These are phyloP conservation scores for Trichoderma guizhouense DNA, from an alignment of 2,329 filamentous ascomycete species.

Conservation along the genomic window DNA sequence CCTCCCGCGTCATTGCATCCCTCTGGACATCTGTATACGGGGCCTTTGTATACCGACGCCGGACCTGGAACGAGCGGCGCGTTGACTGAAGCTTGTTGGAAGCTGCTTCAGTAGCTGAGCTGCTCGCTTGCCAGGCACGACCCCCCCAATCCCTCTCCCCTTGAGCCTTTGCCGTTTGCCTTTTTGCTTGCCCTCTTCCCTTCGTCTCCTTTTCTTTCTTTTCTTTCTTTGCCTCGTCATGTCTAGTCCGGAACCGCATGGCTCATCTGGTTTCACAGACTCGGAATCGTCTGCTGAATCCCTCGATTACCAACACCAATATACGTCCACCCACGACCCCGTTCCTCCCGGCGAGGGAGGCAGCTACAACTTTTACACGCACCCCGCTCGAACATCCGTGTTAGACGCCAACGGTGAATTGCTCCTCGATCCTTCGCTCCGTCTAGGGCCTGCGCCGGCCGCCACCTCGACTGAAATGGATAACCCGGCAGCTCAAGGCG, in stretches of 20 bases:
- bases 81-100: slow-evolving; percentile 22
- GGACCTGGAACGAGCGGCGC: slow-evolving; percentile 22
- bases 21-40: neutral
- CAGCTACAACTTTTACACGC: slow-evolving; percentile 46
- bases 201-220: neutral
- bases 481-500: slow-evolving; percentile 28
- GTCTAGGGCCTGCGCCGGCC: slow-evolving; percentile 9
- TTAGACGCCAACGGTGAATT: slow-evolving; percentile 46
- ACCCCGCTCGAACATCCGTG: slow-evolving; percentile 39
- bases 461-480: slow-evolving; percentile 31
- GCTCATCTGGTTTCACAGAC: slow-evolving; percentile 27
- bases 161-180: neutral
- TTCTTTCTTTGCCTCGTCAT: slow-evolving; percentile 13
- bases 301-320: slow-evolving; percentile 13
- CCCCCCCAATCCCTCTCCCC: neutral
- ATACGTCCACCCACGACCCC: slow-evolving; percentile 26
- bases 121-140: slow-evolving; percentile 22
- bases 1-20: neutral
- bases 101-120: slow-evolving; percentile 24
- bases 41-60: neutral
- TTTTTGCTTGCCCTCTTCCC: neutral
- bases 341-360: slow-evolving; percentile 31
- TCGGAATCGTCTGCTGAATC: slow-evolving; percentile 25
- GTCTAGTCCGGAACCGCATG: slow-evolving; percentile 25
- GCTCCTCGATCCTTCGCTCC: slow-evolving; percentile 20